These are phyloP conservation scores for Funneliformis geosporum DNA, from an alignment of 192 early-diverging fungal genomes.

Conservation along the genomic window DNA sequence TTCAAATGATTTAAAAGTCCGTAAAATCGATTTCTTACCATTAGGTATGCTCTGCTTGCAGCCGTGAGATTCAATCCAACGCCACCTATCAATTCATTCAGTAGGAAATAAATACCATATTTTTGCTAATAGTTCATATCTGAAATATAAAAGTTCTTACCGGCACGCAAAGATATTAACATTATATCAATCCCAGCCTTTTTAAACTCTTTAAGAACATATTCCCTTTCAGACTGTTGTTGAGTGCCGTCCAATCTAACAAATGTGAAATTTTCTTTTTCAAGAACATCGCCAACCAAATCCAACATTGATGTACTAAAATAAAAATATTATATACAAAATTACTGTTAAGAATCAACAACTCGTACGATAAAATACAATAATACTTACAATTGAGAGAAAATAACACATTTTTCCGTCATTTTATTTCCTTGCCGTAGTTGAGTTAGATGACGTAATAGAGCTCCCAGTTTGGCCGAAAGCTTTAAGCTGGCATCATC, in stretches of 20 bases:
- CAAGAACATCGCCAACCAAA: conserved; percentile 61
- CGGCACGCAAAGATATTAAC: conserved; percentile 60
- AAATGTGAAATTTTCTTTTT: conserved; percentile 57
- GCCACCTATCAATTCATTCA: conserved; percentile 38
- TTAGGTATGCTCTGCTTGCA: conserved; percentile 69
- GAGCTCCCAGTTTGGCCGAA: conserved; percentile 53
- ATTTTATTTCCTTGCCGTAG: conserved; percentile 32
- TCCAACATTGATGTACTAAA: conserved; percentile 73
- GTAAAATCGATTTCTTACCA: conserved; percentile 46
- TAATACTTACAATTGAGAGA: conserved; percentile 75
- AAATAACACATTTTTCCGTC: conserved; percentile 78
- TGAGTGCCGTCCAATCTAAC: conserved; percentile 82
- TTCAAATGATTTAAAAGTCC: too few species aligned
- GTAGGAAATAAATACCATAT: not conserved
- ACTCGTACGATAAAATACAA: not conserved
- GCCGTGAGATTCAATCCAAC: conserved; percentile 75
- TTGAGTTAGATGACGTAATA: conserved; percentile 44
- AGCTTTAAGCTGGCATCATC: conserved; percentile 34
- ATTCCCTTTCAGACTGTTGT: conserved; percentile 60
- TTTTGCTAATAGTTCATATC: not conserved
- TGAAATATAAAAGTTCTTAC: not conserved
- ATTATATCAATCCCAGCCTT: conserved; percentile 58
- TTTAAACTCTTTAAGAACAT: conserved; percentile 63
- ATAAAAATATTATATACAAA: not conserved
- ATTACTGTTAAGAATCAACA: not conserved